A percentile compares a stretch with the other conserved stretches of the same genome.
phyloP scores from a whole-genome alignment of 768 basidiomycete species.

The Rossbeevera mucosa region DNA sequence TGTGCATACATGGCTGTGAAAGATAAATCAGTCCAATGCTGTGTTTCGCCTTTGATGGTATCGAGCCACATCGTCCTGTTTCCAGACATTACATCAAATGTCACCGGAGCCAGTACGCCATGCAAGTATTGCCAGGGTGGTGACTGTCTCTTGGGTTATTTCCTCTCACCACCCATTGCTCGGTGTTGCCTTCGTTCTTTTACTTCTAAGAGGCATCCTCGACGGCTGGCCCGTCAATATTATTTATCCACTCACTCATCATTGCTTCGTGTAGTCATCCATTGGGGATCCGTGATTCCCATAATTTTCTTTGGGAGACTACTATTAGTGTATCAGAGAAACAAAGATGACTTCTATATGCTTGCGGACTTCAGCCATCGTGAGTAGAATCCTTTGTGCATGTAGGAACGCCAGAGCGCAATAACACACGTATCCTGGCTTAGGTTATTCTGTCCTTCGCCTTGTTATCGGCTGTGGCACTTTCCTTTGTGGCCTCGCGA shows the following conservation, averaged over 20 bases:
- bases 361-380: slow-evolving; percentile 15
- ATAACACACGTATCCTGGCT: not conserved
- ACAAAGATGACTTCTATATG: slow-evolving; percentile 8
- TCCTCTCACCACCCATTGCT: slow-evolving; percentile 14
- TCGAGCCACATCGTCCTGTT: not conserved
- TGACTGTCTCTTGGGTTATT: slow-evolving; percentile 1
- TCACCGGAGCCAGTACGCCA: not conserved
- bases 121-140: not conserved
- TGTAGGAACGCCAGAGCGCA: not conserved
- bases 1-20: not conserved
- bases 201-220: slow-evolving; percentile 29
- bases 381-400: slow-evolving; percentile 11
- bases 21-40: not conserved
- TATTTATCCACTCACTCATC: slow-evolving; percentile 5
- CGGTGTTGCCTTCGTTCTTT: slow-evolving; percentile 19
- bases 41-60: slow-evolving; percentile 20
- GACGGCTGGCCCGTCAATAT: slow-evolving; percentile 22
- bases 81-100: slow-evolving; percentile 4
- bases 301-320: not conserved
- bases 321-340: not conserved
- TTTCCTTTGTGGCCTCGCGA: slow-evolving; percentile 47
- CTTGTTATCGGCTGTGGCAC: slow-evolving; percentile 47
- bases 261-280: not conserved
- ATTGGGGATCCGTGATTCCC: not conserved
- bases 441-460: slow-evolving; percentile 51